Conservation (phyloP, 2,329 filamentous ascomycete genomes). For the Pestalotiopsis fici region DNA sequence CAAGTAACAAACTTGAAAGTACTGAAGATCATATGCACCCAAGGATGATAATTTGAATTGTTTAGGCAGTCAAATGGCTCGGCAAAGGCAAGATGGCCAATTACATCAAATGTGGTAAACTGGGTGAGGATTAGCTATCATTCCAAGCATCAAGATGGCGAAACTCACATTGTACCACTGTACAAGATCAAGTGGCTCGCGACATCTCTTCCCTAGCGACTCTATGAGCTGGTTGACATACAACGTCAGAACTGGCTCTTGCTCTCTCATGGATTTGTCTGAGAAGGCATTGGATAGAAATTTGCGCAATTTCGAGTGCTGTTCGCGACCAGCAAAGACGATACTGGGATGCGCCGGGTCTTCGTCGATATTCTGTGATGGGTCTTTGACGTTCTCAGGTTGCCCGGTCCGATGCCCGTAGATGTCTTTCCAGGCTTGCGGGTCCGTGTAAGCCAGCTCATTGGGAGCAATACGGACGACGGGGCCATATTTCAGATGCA, state of each 20-base stretch:
- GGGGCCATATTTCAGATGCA: conserved; percentile 36
- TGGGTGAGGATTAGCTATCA: background rate
- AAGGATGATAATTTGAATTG: conserved; percentile 13
- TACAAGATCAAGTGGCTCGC: conserved; percentile 10
- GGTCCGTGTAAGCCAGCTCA: conserved; percentile 38
- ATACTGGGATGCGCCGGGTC: conserved; percentile 21
- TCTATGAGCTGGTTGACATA: conserved; percentile 21
- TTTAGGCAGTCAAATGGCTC: conserved; percentile 18
- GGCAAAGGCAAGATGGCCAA: conserved; percentile 20
- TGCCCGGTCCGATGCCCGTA: conserved; percentile 18
- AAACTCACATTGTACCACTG: background rate
- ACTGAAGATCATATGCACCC: conserved; percentile 16
- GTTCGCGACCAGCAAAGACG: conserved; percentile 25
- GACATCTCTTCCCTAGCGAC: conserved; percentile 9
- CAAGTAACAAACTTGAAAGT: background rate
- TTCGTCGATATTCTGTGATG: conserved; percentile 21
- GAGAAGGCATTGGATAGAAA: conserved; percentile 20
- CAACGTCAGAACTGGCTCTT: conserved; percentile 19
- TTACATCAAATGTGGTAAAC: conserved; percentile 22
- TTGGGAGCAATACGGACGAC: conserved; percentile 40
- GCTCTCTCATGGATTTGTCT: conserved; percentile 17
- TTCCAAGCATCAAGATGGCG: no score
- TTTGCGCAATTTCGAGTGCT: conserved; percentile 8
- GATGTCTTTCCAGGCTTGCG: conserved; percentile 34
- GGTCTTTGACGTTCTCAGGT: conserved; percentile 26